Conservation (phyloP, 1,284 basidiomycete species). For the Sporisorium exsertum region DNA sequence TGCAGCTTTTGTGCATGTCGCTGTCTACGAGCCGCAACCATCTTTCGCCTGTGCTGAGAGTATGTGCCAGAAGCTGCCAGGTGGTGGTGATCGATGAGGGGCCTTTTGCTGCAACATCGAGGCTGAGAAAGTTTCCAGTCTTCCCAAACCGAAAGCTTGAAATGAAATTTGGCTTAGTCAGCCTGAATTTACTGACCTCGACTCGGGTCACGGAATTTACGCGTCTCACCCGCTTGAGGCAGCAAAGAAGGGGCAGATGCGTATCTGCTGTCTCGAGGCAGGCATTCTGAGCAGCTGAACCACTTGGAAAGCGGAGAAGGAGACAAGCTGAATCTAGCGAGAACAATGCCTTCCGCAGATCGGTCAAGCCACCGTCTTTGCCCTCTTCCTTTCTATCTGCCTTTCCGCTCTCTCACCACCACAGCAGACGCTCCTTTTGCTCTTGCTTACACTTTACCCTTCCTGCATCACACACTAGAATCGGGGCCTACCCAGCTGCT, state of each 20-base stretch:
- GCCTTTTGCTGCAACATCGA: not conserved
- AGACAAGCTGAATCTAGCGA: no score
- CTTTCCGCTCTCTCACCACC: not conserved
- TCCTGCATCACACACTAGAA: not conserved
- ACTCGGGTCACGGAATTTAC: slow-evolving; percentile 41
- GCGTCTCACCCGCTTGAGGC: slow-evolving; percentile 20
- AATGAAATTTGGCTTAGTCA: slow-evolving; percentile 42
- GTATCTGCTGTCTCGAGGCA: slow-evolving; percentile 7
- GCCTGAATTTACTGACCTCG: not conserved
- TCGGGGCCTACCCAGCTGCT: not conserved
- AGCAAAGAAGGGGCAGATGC: slow-evolving; percentile 5
- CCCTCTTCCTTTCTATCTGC: not conserved
- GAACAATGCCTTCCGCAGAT: slow-evolving; percentile 1
- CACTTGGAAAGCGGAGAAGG: slow-evolving; percentile 26
- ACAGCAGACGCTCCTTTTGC: not conserved
- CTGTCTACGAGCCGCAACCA: slow-evolving; percentile 36
- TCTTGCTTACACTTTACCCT: not conserved
- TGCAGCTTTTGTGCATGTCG: slow-evolving; percentile 41
- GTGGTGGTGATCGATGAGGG: not conserved
- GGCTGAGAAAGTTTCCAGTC: not conserved
- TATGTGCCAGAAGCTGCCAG: not conserved
- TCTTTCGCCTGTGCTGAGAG: not conserved
- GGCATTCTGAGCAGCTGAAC: slow-evolving; percentile 13
- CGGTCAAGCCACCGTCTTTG: slow-evolving; percentile 3
- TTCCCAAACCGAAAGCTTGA: slow-evolving; percentile 13